Percentiles rank a stretch among this genome's conserved stretches.
Evolutionary conservation across 371 early-diverging fungal genomes (phyloP).

Genomic region (Lichtheimia ramosa): DNA sequence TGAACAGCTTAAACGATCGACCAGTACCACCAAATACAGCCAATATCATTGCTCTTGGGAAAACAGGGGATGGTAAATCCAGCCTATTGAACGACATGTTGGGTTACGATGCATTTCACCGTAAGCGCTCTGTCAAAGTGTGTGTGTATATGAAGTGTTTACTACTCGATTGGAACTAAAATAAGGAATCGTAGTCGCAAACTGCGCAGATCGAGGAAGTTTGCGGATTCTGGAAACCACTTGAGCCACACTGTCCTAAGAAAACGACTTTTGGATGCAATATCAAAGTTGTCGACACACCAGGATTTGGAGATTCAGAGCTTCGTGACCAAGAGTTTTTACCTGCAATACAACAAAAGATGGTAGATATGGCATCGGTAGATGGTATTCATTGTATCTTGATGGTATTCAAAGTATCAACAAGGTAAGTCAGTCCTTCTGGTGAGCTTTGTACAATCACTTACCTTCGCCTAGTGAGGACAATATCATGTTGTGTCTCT

Average conservation of each 20-base stretch:
- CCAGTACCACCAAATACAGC: background rate
- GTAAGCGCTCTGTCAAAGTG: conserved; percentile 39
- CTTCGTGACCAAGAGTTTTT: conserved; percentile 30
- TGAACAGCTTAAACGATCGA: background rate
- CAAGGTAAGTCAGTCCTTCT: conserved; percentile 16
- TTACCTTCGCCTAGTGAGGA: conserved; percentile 21
- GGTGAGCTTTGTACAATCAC: background rate
- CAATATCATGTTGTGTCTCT: conserved; percentile 27
- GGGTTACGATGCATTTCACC: conserved; percentile 33
- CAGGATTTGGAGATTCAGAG: conserved; percentile 46
- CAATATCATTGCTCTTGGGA: conserved; percentile 39
- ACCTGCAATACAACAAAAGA: conserved; percentile 22
- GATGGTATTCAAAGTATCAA: conserved; percentile 12
- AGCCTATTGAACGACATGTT: conserved; percentile 45
- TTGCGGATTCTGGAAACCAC: conserved; percentile 42
- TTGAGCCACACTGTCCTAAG: conserved; percentile 29
- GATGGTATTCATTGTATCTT: conserved; percentile 15
- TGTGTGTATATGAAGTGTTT: background rate
- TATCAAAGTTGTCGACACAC: conserved; percentile 37
- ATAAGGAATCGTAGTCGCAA: conserved; percentile 32
- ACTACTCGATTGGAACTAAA: background rate
- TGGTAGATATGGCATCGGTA: conserved; percentile 15
- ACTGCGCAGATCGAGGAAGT: conserved; percentile 29
- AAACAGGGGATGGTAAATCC: conserved; percentile 51
- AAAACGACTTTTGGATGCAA: conserved; percentile 34